Evolutionary conservation across 2,329 filamentous ascomycete genomes (phyloP).

Genomic region (Penicillium decumbens): DNA sequence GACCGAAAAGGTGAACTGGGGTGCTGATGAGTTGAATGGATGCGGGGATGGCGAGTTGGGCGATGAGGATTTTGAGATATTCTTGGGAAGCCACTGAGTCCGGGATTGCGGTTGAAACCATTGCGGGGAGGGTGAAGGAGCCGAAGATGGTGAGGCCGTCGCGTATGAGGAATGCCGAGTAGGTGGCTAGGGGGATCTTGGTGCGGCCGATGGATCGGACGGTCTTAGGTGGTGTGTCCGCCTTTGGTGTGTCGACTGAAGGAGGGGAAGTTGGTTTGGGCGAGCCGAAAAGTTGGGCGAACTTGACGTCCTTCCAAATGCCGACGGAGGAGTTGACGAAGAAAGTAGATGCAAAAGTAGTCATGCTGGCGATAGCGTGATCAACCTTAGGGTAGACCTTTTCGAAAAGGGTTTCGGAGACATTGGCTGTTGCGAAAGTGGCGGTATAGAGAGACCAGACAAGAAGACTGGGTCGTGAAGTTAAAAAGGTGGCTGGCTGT

Average conservation of each 20-base stretch:
- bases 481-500: constrained; percentile 37
- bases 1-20: constrained; percentile 73
- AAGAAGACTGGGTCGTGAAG: constrained; percentile 40
- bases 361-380: constrained; percentile 64
- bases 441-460: constrained; percentile 64
- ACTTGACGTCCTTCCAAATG: constrained; percentile 76
- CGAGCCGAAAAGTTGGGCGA: constrained; percentile 65
- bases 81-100: constrained; percentile 72
- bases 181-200: constrained; percentile 46
- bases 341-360: constrained; percentile 73
- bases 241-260: constrained; percentile 8
- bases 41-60: constrained; percentile 75
- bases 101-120: constrained; percentile 51
- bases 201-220: constrained; percentile 28
- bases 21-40: constrained; percentile 73
- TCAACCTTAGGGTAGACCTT: constrained; percentile 47
- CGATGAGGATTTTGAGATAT: constrained; percentile 76
- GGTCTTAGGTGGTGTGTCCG: constrained; percentile 16
- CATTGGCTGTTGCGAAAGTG: constrained; percentile 83
- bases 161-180: constrained; percentile 65
- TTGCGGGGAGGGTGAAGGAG: constrained; percentile 32
- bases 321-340: constrained; percentile 72
- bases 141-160: constrained; percentile 79
- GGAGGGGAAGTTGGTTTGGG: not conserved
- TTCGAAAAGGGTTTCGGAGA: constrained; percentile 72